Evolutionary conservation across 495 filamentous ascomycete genomes (phyloP), one percentile per base, ranked within the genome.

Genomic region (Daldinia loculata): DNA sequence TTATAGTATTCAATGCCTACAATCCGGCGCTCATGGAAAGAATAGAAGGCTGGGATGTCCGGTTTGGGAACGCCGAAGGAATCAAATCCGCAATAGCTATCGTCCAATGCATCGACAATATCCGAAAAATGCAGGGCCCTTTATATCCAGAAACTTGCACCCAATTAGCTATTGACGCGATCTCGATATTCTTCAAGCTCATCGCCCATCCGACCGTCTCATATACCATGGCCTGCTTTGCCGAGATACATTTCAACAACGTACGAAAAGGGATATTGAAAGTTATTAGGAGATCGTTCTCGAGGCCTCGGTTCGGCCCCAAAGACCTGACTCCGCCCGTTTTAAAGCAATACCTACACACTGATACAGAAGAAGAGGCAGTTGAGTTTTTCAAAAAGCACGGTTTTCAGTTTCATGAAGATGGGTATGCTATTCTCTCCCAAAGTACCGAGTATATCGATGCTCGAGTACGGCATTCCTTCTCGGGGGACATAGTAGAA

Each of bases 211-310:
- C 85, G 2, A 79, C 84, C 56, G 88, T 94, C 2, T 93, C 95
- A 0, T 98, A 97, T 78, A 86, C 94, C 19, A 95, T 96, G 91
- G 95, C 92, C 6, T 98, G 95, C 77, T 90, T 97, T 41, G 94
- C 94, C 2, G 94, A 98, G 76, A 90, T 94, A 15, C 92, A 94
- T 70, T 98, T 98, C 80, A 92, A 90, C 57, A 82, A 88, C 15
- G 83, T 98, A 26, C 92, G 95, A 22, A 89, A 90, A 65, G 88
- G 85, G 19, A 90, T 93, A 5, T 84, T 98, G 50, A 89, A 89
- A 62, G 86, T 89, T 2, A 86, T 98, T 34, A 85, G 85, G 19
- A 79, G 77, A 36, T 85, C 87, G 1, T 85, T 86, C 61, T 87
- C 89, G 4, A 86, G 87, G 71, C 88, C 87, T 71, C 82, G 82